phyloP scores from a whole-genome alignment of 192 early-diverging fungal genomes.

The Spizellomyces sp. region DNA sequence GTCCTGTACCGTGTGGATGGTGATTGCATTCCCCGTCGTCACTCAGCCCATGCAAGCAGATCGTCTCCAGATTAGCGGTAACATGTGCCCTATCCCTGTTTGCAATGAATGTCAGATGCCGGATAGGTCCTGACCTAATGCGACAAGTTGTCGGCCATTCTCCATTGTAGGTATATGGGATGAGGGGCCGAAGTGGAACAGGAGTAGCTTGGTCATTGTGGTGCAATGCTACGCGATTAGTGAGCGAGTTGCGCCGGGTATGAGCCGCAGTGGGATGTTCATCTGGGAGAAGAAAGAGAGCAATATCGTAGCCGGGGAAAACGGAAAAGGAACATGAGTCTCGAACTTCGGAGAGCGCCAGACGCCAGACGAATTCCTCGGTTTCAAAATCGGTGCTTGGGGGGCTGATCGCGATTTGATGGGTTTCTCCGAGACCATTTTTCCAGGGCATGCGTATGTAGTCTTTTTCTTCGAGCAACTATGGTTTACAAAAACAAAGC shows the following conservation, averaged over 20 bases:
- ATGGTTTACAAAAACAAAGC: background rate
- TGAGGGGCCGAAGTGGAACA: conserved; percentile 51
- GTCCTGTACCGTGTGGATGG: conserved; percentile 1
- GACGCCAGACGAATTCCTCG: conserved; percentile 63
- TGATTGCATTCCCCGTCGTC: conserved; percentile 36
- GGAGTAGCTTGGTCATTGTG: conserved; percentile 57
- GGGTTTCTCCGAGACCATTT: conserved; percentile 65
- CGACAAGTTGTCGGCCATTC: conserved; percentile 52
- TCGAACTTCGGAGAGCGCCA: conserved; percentile 42
- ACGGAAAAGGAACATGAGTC: conserved; percentile 56
- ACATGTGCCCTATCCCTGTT: conserved; percentile 36
- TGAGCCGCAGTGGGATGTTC: background rate
- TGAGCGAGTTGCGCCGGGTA: conserved; percentile 27
- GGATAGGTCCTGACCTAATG: conserved; percentile 32
- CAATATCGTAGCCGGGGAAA: conserved; percentile 62
- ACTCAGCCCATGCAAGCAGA: conserved; percentile 44
- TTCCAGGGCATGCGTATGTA: conserved; percentile 54
- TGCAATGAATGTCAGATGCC: conserved; percentile 45
- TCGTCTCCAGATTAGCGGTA: conserved; percentile 40
- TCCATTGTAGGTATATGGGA: conserved; percentile 62
- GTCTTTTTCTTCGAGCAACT: conserved; percentile 21
- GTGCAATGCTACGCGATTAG: conserved; percentile 45
- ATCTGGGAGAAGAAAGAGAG: conserved; percentile 37
- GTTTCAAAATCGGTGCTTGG: conserved; percentile 38
- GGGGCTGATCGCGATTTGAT: conserved; percentile 61